Evolutionary conservation across 805 yeast genomes (phyloP).

Genomic region (Barnettozyma sp.): DNA sequence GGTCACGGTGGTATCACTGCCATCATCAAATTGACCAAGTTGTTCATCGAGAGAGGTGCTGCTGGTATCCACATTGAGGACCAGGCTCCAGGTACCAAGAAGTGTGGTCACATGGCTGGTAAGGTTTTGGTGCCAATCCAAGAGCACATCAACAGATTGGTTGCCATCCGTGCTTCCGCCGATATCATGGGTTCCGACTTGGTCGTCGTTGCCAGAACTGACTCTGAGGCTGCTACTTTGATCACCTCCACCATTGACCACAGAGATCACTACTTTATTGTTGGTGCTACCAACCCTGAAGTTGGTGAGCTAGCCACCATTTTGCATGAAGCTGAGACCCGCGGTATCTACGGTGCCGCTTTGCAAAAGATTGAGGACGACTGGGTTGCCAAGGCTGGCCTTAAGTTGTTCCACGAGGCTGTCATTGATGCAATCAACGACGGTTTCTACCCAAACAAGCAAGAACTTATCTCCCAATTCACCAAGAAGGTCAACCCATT

Average conservation of each 20-base stretch:
- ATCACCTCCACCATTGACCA: conserved; percentile 89
- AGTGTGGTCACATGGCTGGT: conserved; percentile 99
- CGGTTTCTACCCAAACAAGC: conserved; percentile 53
- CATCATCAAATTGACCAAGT: conserved; percentile 86
- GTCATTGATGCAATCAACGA: conserved; percentile 73
- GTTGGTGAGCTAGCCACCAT: conserved; percentile 66
- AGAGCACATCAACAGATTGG: conserved; percentile 91
- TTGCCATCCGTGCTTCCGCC: conserved; percentile 91
- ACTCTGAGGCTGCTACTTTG: conserved; percentile 95
- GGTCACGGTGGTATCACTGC: conserved; percentile 99
- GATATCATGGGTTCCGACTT: conserved; percentile 87
- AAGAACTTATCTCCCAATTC: conserved; percentile 57
- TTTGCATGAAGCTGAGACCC: conserved; percentile 73
- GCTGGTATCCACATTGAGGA: conserved; percentile 99
- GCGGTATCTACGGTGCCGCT: conserved; percentile 65
- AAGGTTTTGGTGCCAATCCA: conserved; percentile 95
- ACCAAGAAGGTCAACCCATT: conserved; percentile 64
- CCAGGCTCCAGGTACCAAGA: conserved; percentile 98
- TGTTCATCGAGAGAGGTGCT: conserved; percentile 96
- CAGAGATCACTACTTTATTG: conserved; percentile 89
- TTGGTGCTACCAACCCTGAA: conserved; percentile 86
- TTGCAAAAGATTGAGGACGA: conserved; percentile 70
- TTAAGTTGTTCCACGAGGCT: conserved; percentile 87
- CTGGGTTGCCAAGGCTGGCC: conserved; percentile 78
- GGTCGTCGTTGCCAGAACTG: conserved; percentile 89